phyloP scores from a whole-genome alignment of 164 flowering plant genomes.

The Magnolia kwangsiensis region DNA sequence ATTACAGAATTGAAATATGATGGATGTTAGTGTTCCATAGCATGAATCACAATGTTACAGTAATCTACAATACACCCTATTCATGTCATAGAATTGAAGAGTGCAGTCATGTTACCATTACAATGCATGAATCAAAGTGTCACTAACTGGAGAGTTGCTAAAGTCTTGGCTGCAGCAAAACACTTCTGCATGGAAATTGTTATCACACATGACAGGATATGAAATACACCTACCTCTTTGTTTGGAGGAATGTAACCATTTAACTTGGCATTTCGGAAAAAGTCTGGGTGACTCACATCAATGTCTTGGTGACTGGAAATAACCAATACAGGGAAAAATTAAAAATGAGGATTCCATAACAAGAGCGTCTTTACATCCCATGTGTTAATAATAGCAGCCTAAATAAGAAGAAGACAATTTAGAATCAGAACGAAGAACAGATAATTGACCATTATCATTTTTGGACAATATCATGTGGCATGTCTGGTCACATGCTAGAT shows the following conservation, averaged over 20 bases:
- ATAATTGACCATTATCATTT: too few species aligned
- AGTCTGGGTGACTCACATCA: conserved; percentile 98
- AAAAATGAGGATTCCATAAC: background rate
- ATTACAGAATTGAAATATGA: background rate
- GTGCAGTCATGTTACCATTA: too few species aligned
- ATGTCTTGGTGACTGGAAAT: conserved; percentile 85
- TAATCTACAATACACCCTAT: too few species aligned
- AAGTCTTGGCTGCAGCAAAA: background rate
- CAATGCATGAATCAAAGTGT: too few species aligned
- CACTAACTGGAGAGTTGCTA: background rate
- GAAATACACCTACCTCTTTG: conserved; percentile 62
- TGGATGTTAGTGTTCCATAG: background rate
- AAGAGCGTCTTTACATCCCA: conserved; percentile 1
- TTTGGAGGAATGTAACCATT: conserved; percentile 92
- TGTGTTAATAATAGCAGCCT: background rate
- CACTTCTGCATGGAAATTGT: background rate
- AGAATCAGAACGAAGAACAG: background rate
- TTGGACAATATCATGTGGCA: too few species aligned
- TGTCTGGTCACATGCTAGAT: too few species aligned
- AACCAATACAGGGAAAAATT: background rate
- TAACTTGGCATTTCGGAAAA: conserved; percentile 73
- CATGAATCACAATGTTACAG: background rate
- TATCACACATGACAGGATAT: background rate
- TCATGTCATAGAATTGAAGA: too few species aligned
- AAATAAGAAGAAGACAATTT: background rate